phyloP scores from a whole-genome alignment of 73 alveolate species.

The Paramecium caudatum region DNA sequence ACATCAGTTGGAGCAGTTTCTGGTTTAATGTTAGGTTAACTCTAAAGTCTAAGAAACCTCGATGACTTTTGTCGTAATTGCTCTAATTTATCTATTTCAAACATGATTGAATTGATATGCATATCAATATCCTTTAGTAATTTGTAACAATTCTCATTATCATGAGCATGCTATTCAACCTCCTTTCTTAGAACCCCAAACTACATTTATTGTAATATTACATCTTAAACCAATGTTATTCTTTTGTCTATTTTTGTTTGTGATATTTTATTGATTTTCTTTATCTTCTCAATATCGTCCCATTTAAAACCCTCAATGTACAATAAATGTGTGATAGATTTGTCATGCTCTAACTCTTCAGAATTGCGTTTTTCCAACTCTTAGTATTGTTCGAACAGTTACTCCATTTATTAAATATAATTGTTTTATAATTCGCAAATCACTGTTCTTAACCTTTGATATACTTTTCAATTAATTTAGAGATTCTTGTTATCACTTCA shows the following conservation, averaged over 20 bases:
- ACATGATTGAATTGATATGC: constrained; percentile 59
- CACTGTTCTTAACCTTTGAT: background rate
- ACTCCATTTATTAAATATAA: too few species aligned
- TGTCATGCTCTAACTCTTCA: constrained; percentile 59
- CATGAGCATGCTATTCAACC: constrained; percentile 18
- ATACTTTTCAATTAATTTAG: background rate
- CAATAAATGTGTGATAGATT: constrained; percentile 26
- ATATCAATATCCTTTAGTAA: constrained; percentile 60
- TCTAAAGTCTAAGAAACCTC: constrained; percentile 26
- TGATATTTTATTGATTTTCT: constrained; percentile 57
- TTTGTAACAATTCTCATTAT: background rate
- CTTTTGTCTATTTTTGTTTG: constrained; percentile 35
- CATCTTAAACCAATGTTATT: constrained; percentile 59
- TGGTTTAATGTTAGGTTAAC: constrained; percentile 54
- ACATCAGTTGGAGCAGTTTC: constrained; percentile 64
- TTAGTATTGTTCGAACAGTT: constrained; percentile 61
- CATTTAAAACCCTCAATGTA: constrained; percentile 61
- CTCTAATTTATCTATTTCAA: constrained; percentile 59
- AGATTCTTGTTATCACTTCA: background rate
- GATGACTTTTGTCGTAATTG: constrained; percentile 4
- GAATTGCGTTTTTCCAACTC: constrained; percentile 34
- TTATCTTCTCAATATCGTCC: constrained; percentile 41
- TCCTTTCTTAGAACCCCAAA: constrained; percentile 24
- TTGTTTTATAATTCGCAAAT: background rate
- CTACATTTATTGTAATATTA: constrained; percentile 3